phyloP scores from a whole-genome alignment of 192 early-diverging fungal genomes.

The Glomus cerebriforme region DNA sequence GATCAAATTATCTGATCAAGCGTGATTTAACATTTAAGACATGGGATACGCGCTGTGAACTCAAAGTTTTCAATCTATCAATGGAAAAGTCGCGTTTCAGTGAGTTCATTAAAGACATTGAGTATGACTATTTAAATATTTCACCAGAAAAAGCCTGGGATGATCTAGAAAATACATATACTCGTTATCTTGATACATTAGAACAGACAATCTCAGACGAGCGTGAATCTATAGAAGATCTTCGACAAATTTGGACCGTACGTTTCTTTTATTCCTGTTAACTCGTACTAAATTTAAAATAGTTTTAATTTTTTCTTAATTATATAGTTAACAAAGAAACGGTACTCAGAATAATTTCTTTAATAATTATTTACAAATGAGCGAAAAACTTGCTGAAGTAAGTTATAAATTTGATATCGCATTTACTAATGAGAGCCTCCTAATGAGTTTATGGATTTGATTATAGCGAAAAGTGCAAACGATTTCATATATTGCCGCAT shows the following conservation, averaged over 20 bases:
- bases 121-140: not conserved
- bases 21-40: no score
- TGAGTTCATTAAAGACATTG: no score
- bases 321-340: not conserved
- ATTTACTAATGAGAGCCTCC: conserved; percentile 17
- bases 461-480: conserved; percentile 24
- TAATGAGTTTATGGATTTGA: conserved; percentile 20
- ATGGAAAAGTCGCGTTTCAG: no score
- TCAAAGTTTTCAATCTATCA: no score
- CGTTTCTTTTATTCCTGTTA: not conserved
- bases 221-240: no score
- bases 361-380: no score
- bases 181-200: not conserved
- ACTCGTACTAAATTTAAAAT: conserved; percentile 1
- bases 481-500: conserved; percentile 2
- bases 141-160: not conserved
- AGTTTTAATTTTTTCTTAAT: not conserved
- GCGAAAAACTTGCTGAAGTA: not conserved
- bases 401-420: conserved; percentile 10
- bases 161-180: not conserved
- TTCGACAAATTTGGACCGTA: no score
- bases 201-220: not conserved
- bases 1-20: no score
- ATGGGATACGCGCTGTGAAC: no score
- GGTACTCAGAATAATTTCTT: not conserved